Evolutionary conservation across 768 basidiomycete species (phyloP), one percentile per base, ranked within the genome.

Genomic region (Trametes punicea): DNA sequence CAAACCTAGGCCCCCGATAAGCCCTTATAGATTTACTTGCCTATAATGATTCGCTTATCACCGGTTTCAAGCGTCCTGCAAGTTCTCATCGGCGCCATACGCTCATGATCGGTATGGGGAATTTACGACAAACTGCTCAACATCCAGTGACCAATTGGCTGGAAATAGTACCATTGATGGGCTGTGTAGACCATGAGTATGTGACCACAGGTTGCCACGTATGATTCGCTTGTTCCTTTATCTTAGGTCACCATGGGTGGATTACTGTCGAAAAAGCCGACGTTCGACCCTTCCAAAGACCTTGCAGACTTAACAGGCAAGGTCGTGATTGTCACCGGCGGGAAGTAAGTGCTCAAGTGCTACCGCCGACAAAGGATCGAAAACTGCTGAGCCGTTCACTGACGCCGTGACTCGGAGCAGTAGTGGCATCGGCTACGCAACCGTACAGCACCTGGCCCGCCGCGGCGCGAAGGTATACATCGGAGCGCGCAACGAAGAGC

Each of bases 311-410:
- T 80, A 4, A 70, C 64, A 0, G 78, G 76, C 18, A 78, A 75
- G 55, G 75, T 80, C 2, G 75, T 70, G 1, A 62, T 82, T 18
- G 77, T 81, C 27, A 79, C 78, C 0, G 81, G 81, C 10, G 80
- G 78, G 51, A 77, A 74, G 77, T 77, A 44, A 46, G 73, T 68
- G 15, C 9, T 13, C 2, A 23, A 1, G 13, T 27, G 15, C 7
- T 44, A 15, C 25, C 20, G 13, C 18, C n/a, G n/a, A n/a, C n/a
- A n/a, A n/a, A n/a, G n/a, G n/a, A n/a, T n/a, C n/a, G n/a, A n/a
- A n/a, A n/a, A n/a, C n/a, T n/a, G n/a, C n/a, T n/a, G n/a, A n/a
- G n/a, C n/a, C n/a, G 31, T 13, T 31, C 31, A 36, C 34, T 36
- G 15, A 36, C 15, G 34, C 15, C n/a, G n/a, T 38, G 36, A 38